Evolutionary conservation across 1,284 basidiomycete species (phyloP).

Genomic region (Apiotrichum mycotoxinovorans): DNA sequence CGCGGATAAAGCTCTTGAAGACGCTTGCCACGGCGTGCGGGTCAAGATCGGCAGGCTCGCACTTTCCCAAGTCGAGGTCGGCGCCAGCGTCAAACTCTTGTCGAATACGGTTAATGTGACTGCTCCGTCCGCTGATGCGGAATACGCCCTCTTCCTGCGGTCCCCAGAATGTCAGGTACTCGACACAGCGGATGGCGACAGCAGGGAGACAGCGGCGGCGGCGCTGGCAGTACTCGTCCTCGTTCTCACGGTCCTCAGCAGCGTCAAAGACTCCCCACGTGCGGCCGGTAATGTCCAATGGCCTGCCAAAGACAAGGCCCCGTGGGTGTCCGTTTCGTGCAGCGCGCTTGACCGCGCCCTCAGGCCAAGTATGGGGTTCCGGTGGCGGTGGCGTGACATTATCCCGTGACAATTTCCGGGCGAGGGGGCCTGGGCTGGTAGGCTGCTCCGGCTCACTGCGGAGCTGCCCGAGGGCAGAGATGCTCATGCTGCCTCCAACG

Average conservation of each 20-base stretch:
- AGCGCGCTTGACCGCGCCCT: conserved; percentile 27
- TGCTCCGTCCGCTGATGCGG: conserved; percentile 49
- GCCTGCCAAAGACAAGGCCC: conserved; percentile 40
- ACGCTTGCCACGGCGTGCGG: conserved; percentile 84
- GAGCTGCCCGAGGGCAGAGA: conserved; percentile 18
- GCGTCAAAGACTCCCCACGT: conserved; percentile 34
- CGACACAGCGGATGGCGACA: conserved; percentile 44
- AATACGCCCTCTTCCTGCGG: conserved; percentile 52
- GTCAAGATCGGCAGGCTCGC: conserved; percentile 75
- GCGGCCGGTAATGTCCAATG: conserved; percentile 33
- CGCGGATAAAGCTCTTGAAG: conserved; percentile 55
- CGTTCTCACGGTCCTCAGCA: conserved; percentile 16
- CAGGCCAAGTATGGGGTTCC: conserved; percentile 28
- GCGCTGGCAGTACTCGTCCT: conserved; percentile 27
- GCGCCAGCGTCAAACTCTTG: conserved; percentile 82
- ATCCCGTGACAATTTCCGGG: conserved; percentile 24
- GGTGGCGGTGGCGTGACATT: conserved; percentile 2
- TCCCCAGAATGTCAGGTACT: conserved; percentile 48
- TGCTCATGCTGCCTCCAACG: conserved; percentile 39
- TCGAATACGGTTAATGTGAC: conserved; percentile 67
- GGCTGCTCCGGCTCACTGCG: conserved; percentile 8
- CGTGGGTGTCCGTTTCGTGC: conserved; percentile 9
- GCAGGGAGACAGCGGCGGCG: conserved; percentile 44
- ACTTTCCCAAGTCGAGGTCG: conserved; percentile 73
- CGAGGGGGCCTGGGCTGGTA: conserved; percentile 10